Evolutionary conservation across 805 yeast species (phyloP), one percentile per base, ranked within the genome.

Genomic region (Candida gorgasii): DNA sequence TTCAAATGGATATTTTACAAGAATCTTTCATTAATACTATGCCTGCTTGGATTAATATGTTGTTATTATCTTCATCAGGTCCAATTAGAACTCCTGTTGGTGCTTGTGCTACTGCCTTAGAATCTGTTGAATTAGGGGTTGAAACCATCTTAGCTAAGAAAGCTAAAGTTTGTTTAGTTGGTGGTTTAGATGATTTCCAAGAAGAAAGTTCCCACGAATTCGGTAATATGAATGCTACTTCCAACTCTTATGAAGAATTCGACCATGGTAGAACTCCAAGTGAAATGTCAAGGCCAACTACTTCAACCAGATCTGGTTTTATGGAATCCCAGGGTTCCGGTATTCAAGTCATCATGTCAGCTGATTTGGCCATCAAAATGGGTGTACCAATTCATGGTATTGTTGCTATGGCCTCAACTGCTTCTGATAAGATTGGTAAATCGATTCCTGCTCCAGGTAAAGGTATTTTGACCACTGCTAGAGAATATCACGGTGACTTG

Each of bases 241-340:
- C 97, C 22, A 89, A 92, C 71, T 76, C 97, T 19, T 61, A 79
- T 46, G 88, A 83, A 46, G 99, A 93, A 73, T 75, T 85, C 54
- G 96, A 79, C 38, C 93, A 88, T 53, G 99, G 99, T 52, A 88
- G 99, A 76, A 88, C 97, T 40, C 98, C 99, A 54, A 76, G 84
- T 45, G 99, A 93, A 70, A 93, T 93, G 98, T 92, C 98, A 19
- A 86, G 99, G 73, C 99, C 99, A 44, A 79, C 97, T 42, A 90
- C 99, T 40, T 85, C 97, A 31, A 76, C 96, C 36, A 87, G 99
- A 79, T 78, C 84, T 56, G 99, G 99, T 57, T 93, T 93, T 77
- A 93, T 93, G 98, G 99, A 93, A 78, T 84, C 99, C 30, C 99
- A 93, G 73, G 99, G 99, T 78, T 81, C 98, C 41, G 99, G 99